Evolutionary conservation across 1,284 basidiomycete genomes (phyloP).

Genomic region (Baeospora myosura): DNA sequence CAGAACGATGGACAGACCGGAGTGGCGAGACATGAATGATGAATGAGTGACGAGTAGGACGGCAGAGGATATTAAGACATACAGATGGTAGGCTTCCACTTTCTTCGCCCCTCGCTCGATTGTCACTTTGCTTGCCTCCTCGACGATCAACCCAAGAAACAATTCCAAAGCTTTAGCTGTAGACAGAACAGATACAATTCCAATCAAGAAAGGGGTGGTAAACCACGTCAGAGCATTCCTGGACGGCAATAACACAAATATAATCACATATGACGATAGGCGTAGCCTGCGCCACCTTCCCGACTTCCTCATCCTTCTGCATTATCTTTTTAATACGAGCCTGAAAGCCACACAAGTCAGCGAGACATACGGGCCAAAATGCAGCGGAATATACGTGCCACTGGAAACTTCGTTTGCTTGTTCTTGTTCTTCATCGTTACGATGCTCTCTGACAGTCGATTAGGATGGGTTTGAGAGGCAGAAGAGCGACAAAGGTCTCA

Average conservation of each 20-base stretch:
- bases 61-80: constrained; percentile 35
- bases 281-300: constrained; percentile 96
- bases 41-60: constrained; percentile 4
- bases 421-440: constrained; percentile 87
- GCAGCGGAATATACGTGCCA: constrained; percentile 36
- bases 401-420: constrained; percentile 80
- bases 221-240: not conserved
- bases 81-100: constrained; percentile 94
- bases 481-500: too few relatives aligned
- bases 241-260: constrained; percentile 8
- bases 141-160: constrained; percentile 84
- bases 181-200: not conserved
- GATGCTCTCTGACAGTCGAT: too few relatives aligned
- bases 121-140: constrained; percentile 81
- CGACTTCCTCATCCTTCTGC: constrained; percentile 99
- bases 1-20: not conserved
- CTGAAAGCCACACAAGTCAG: constrained; percentile 28
- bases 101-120: constrained; percentile 78
- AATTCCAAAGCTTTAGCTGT: constrained; percentile 94
- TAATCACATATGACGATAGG: constrained; percentile 94
- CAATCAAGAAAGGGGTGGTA: not conserved
- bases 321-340: constrained; percentile 99
- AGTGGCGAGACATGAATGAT: too few relatives aligned
- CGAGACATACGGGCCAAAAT: constrained; percentile 1
- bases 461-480: too few relatives aligned